Evolutionary conservation across 768 basidiomycete genomes (phyloP).

Genomic region (Hygrophorus pudorinus): DNA sequence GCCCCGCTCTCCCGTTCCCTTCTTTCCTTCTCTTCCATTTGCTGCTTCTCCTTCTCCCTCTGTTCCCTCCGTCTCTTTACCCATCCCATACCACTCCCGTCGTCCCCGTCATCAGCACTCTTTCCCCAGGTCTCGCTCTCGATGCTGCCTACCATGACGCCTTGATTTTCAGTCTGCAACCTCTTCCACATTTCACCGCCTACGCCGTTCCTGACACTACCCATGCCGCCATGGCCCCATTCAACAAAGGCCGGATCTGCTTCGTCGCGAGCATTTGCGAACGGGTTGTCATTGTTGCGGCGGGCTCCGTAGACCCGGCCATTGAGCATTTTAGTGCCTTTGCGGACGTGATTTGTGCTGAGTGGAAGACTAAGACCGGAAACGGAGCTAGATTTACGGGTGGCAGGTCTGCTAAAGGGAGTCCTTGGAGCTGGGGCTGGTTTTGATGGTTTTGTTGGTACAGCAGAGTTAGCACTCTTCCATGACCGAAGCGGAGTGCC

Average conservation of each 20-base stretch:
- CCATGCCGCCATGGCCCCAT: slow-evolving; percentile 89
- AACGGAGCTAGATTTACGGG: slow-evolving; percentile 7
- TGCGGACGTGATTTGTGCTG: slow-evolving; percentile 12
- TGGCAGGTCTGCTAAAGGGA: slow-evolving; percentile 20
- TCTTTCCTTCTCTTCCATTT: slow-evolving; percentile 30
- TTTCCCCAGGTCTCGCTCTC: slow-evolving; percentile 18
- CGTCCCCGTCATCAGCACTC: slow-evolving; percentile 50
- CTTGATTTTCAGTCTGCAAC: slow-evolving; percentile 19
- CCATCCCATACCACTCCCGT: slow-evolving; percentile 86
- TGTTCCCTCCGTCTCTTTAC: slow-evolving; percentile 52
- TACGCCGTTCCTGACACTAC: slow-evolving; percentile 39
- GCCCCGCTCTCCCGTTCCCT: no score
- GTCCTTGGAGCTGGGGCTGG: neutral
- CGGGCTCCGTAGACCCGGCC: slow-evolving; percentile 70
- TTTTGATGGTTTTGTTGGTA: slow-evolving; percentile 5
- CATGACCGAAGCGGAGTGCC: neutral
- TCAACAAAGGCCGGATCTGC: slow-evolving; percentile 78
- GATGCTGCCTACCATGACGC: slow-evolving; percentile 12
- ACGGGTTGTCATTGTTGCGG: slow-evolving; percentile 38
- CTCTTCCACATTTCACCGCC: slow-evolving; percentile 26
- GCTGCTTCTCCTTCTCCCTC: slow-evolving; percentile 40
- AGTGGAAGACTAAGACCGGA: slow-evolving; percentile 9
- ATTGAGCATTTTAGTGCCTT: slow-evolving; percentile 66
- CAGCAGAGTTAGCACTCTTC: neutral
- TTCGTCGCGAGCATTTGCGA: slow-evolving; percentile 51